Evolutionary conservation across 2,329 filamentous ascomycete species (phyloP).

Genomic region (Scytalidium lignicola): DNA sequence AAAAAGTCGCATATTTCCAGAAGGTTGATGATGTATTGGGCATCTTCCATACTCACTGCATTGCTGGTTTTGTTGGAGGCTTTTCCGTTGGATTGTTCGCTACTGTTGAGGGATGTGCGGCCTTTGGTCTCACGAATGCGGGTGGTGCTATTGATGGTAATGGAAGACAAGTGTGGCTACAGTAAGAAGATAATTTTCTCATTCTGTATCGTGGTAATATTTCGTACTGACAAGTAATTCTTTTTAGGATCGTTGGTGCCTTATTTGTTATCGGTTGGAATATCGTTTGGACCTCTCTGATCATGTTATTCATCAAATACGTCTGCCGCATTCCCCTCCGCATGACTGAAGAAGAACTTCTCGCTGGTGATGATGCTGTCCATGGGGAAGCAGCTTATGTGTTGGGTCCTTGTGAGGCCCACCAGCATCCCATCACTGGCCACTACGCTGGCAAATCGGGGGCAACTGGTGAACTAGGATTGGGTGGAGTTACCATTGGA

Average conservation of each 20-base stretch:
- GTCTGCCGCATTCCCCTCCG: conserved; percentile 41
- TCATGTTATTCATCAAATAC: conserved; percentile 46
- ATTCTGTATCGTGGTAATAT: neutral
- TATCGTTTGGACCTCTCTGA: conserved; percentile 43
- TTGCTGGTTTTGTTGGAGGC: conserved; percentile 40
- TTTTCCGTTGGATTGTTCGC: conserved; percentile 43
- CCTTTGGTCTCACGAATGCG: conserved; percentile 38
- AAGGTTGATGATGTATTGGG: conserved; percentile 49
- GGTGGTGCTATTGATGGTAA: conserved; percentile 47
- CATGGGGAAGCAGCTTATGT: conserved; percentile 42
- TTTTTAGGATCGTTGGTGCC: conserved; percentile 35
- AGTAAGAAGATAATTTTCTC: conserved; percentile 20
- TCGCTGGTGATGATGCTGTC: conserved; percentile 41
- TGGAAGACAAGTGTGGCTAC: conserved; percentile 42
- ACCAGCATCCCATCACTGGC: conserved; percentile 14
- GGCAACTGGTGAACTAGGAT: conserved; percentile 6
- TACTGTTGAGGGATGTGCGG: conserved; percentile 38
- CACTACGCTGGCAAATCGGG: conserved; percentile 10
- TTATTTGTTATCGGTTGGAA: conserved; percentile 46
- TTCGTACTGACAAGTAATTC: neutral
- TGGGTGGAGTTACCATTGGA: conserved; percentile 13
- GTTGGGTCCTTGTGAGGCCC: conserved; percentile 13
- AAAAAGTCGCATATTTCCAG: conserved; percentile 52
- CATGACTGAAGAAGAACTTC: conserved; percentile 39
- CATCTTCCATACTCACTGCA: conserved; percentile 42